A percentile compares a stretch with the other conserved stretches of the same genome.
Evolutionary conservation across 768 basidiomycete genomes (phyloP).

Genomic region (Suillus subalutaceus): DNA sequence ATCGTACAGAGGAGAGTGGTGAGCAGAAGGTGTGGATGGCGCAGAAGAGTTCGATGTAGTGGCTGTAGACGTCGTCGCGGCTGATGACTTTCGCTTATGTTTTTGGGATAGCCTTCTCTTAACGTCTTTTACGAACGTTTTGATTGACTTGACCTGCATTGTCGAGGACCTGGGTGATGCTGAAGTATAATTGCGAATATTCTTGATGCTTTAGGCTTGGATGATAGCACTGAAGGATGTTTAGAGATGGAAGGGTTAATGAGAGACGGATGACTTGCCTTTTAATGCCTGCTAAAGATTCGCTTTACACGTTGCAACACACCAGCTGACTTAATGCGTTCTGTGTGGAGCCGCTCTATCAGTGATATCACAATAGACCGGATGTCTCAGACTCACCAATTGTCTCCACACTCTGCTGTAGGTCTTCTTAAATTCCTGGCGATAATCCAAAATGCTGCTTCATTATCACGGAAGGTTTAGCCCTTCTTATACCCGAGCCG

Average conservation of each 20-base stretch:
- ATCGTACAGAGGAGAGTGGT: constrained; percentile 2
- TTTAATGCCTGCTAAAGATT: constrained; percentile 4
- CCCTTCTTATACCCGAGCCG: constrained; percentile 6
- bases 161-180: constrained; percentile 5
- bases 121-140: constrained; percentile 33
- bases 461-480: not conserved
- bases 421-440: not conserved
- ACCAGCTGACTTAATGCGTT: constrained; percentile 9
- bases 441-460: not conserved
- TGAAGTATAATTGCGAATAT: not conserved
- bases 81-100: constrained; percentile 19
- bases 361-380: not conserved
- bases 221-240: not conserved
- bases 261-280: not conserved
- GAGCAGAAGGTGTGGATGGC: constrained; percentile 14
- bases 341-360: not conserved
- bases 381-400: constrained; percentile 10
- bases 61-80: constrained; percentile 6
- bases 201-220: constrained; percentile 3
- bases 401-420: not conserved
- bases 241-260: not conserved
- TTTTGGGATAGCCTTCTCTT: constrained; percentile 33
- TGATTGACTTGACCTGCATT: constrained; percentile 37
- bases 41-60: constrained; percentile 18
- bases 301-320: constrained; percentile 14